These are phyloP conservation scores for Metschnikowia kofuensis DNA, from an alignment of 805 yeast genomes.

Conservation along the genomic window DNA sequence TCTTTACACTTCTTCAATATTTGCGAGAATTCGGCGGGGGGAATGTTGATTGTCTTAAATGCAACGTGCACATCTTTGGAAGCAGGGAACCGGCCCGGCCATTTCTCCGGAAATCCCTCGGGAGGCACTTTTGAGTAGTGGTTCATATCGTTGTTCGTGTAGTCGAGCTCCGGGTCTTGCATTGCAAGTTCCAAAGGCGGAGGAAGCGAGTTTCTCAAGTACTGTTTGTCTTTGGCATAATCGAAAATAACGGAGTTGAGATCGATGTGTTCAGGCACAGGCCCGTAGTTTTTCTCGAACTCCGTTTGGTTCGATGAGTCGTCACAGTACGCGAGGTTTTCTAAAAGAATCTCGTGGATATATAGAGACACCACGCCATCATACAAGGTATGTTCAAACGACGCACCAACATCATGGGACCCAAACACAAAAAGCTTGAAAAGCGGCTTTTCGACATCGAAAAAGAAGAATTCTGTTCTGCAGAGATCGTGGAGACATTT, in stretches of 20 bases:
- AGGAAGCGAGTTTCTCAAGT: slow-evolving; percentile 28
- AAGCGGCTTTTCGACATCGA: slow-evolving; percentile 26
- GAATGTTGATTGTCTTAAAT: slow-evolving; percentile 27
- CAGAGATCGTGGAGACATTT: slow-evolving; percentile 23
- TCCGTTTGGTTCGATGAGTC: slow-evolving; percentile 2
- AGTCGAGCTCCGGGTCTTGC: slow-evolving; percentile 26
- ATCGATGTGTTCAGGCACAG: not conserved
- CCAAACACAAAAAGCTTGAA: slow-evolving; percentile 28
- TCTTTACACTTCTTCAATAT: slow-evolving; percentile 28
- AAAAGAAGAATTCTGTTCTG: slow-evolving; percentile 16
- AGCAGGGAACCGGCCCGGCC: slow-evolving; percentile 32
- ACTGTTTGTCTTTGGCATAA: slow-evolving; percentile 18
- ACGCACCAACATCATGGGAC: slow-evolving; percentile 20
- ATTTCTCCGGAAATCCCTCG: slow-evolving; percentile 19
- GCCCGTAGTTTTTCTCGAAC: slow-evolving; percentile 11
- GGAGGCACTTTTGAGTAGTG: slow-evolving; percentile 24
- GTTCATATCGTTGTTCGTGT: slow-evolving; percentile 23
- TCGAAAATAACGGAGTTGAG: slow-evolving; percentile 21
- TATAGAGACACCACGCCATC: slow-evolving; percentile 36
- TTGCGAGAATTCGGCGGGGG: slow-evolving; percentile 21
- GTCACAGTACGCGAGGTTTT: slow-evolving; percentile 23
- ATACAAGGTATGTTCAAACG: slow-evolving; percentile 36
- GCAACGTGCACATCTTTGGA: slow-evolving; percentile 17
- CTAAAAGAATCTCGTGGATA: slow-evolving; percentile 35
- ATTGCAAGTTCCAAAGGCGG: slow-evolving; percentile 34